These are phyloP conservation scores for Incumbomyces lentus DNA, from an alignment of 2,329 filamentous ascomycete species.

Conservation along the genomic window DNA sequence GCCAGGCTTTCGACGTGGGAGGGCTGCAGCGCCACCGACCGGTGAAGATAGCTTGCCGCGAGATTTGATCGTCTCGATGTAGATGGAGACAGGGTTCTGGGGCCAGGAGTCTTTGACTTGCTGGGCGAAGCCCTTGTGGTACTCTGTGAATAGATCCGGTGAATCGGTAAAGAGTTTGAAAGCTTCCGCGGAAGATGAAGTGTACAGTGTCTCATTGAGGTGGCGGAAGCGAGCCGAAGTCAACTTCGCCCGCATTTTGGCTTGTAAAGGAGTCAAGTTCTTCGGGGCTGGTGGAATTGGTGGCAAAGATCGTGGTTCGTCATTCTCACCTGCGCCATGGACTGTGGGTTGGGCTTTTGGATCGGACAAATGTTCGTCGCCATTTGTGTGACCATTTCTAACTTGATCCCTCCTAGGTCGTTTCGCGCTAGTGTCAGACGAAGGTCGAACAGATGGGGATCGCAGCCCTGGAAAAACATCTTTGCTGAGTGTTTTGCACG, in stretches of 20 bases:
- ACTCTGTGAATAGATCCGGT: slow-evolving; percentile 90
- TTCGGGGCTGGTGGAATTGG: slow-evolving; percentile 34
- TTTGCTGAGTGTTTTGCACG: background rate
- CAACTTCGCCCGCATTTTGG: slow-evolving; percentile 89
- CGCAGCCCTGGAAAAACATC: background rate
- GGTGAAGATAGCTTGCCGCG: slow-evolving; percentile 39
- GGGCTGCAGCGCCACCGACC: slow-evolving; percentile 29
- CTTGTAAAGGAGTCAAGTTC: slow-evolving; percentile 84
- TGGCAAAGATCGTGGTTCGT: slow-evolving; percentile 19
- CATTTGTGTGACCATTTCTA: background rate
- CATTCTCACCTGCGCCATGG: background rate
- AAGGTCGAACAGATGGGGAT: background rate
- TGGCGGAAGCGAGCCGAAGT: slow-evolving; percentile 92
- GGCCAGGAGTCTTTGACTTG: slow-evolving; percentile 89
- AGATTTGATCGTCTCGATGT: slow-evolving; percentile 59
- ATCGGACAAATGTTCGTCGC: background rate
- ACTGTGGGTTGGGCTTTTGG: background rate
- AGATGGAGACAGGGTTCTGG: slow-evolving; percentile 86
- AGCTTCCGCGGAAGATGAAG: slow-evolving; percentile 74
- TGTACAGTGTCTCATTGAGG: slow-evolving; percentile 94
- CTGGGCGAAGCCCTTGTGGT: slow-evolving; percentile 90
- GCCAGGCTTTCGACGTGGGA: slow-evolving; percentile 60
- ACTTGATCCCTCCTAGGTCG: background rate
- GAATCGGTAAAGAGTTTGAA: slow-evolving; percentile 70
- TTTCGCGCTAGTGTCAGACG: background rate